These are phyloP conservation scores for Metschnikowia continentalis DNA, from an alignment of 805 yeast species.

Conservation along the genomic window DNA sequence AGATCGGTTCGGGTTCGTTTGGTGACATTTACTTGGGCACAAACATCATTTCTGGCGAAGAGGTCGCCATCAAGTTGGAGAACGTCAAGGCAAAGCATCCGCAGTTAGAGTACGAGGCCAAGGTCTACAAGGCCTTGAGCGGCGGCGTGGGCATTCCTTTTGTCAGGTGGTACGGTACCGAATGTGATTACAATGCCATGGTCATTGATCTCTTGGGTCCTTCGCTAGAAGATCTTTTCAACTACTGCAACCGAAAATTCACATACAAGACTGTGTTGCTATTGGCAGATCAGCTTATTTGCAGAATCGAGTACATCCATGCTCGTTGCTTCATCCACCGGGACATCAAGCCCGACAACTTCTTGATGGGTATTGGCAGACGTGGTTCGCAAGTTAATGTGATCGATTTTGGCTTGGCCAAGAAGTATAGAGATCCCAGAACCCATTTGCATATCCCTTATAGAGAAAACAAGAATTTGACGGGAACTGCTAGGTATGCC, in stretches of 20 bases:
- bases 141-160: conserved; percentile 98
- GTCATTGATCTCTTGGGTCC: conserved; percentile 96
- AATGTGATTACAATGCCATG: conserved; percentile 94
- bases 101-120: conserved; percentile 93
- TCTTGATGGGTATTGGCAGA: conserved; percentile 84
- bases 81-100: conserved; percentile 90
- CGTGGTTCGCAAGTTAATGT: conserved; percentile 94
- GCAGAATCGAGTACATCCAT: conserved; percentile 92
- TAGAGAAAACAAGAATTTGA: conserved; percentile 21
- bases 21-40: conserved; percentile 95
- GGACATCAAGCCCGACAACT: conserved; percentile 81
- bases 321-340: conserved; percentile 88
- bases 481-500: conserved; percentile 22
- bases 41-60: conserved; percentile 92
- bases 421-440: conserved; percentile 90
- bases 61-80: conserved; percentile 94
- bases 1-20: conserved; percentile 95
- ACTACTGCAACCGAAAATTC: conserved; percentile 91
- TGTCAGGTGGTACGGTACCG: conserved; percentile 95
- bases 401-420: conserved; percentile 91
- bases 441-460: conserved; percentile 87
- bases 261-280: conserved; percentile 89
- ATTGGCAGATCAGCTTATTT: conserved; percentile 89
- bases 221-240: conserved; percentile 89
- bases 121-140: conserved; percentile 87